Evolutionary conservation across 768 basidiomycete genomes (phyloP).

Genomic region (Hericium erinaceus): DNA sequence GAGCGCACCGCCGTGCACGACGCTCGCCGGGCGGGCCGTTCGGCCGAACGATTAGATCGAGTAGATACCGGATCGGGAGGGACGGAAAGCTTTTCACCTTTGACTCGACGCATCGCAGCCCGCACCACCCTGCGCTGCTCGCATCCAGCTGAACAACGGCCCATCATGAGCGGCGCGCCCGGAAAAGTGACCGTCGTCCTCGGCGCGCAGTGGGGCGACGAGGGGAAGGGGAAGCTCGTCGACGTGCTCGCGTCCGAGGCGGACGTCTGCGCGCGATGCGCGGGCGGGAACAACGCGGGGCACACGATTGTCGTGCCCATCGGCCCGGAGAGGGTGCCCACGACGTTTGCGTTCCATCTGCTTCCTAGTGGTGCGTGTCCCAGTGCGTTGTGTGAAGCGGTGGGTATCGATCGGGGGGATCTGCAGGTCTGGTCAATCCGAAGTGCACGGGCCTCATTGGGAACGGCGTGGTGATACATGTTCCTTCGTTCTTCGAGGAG

Average conservation of each 20-base stretch:
- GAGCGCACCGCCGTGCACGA: background rate
- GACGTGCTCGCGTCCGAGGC: constrained; percentile 87
- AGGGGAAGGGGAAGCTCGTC: constrained; percentile 93
- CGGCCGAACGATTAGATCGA: background rate
- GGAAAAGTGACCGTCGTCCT: constrained; percentile 61
- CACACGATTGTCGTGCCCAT: constrained; percentile 90
- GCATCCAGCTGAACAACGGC: background rate
- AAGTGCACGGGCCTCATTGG: constrained; percentile 84
- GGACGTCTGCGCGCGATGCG: constrained; percentile 93
- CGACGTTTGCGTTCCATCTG: constrained; percentile 91
- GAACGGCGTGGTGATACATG: constrained; percentile 90
- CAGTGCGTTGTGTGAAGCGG: background rate
- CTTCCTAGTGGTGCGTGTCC: constrained; percentile 78
- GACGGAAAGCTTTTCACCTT: background rate
- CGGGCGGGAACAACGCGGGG: constrained; percentile 98
- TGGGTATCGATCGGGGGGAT: background rate
- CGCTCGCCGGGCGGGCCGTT: background rate
- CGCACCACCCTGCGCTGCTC: background rate
- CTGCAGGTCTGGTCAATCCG: constrained; percentile 77
- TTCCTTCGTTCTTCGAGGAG: constrained; percentile 92
- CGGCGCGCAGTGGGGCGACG: constrained; percentile 88
- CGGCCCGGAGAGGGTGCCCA: constrained; percentile 59
- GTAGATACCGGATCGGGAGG: background rate
- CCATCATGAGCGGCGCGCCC: background rate
- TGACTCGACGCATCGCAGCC: background rate